phyloP scores from a whole-genome alignment of 2,329 filamentous ascomycete genomes.

The Xylaria sp. region DNA sequence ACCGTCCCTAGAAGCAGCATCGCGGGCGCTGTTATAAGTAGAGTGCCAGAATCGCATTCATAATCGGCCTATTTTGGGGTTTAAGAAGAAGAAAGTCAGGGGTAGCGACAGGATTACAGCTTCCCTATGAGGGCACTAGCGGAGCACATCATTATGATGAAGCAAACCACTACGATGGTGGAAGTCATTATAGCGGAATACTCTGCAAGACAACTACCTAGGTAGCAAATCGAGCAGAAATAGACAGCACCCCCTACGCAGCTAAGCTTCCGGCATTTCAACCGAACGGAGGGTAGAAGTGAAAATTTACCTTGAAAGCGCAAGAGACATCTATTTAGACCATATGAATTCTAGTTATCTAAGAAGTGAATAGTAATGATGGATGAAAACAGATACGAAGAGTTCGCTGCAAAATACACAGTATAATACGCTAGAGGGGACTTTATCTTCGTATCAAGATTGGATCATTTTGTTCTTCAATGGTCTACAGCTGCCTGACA shows the following conservation, averaged over 20 bases:
- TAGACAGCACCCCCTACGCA: slow-evolving; percentile 1
- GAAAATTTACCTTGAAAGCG: slow-evolving; percentile 20
- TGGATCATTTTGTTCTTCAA: neutral
- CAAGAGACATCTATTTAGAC: neutral
- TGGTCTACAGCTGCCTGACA: neutral
- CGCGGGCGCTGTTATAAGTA: slow-evolving; percentile 36
- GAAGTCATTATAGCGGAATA: slow-evolving; percentile 1
- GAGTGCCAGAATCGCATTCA: slow-evolving; percentile 29
- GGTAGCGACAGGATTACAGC: too few relatives aligned
- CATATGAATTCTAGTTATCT: neutral
- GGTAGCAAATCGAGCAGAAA: slow-evolving; percentile 10
- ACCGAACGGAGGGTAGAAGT: slow-evolving; percentile 6
- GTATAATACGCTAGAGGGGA: neutral
- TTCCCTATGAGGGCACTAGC: too few relatives aligned
- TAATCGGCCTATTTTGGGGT: slow-evolving; percentile 30
- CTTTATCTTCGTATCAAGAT: neutral
- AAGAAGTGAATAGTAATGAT: neutral
- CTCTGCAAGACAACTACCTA: neutral
- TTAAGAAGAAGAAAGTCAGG: slow-evolving; percentile 25
- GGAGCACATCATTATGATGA: neutral
- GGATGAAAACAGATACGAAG: neutral
- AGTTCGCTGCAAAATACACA: neutral
- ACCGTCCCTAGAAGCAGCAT: slow-evolving; percentile 25
- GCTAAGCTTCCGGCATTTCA: slow-evolving; percentile 4
- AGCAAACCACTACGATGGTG: neutral